phyloP scores from a whole-genome alignment of 2,329 filamentous ascomycete species.

The Aaosphaeria pasadenensis region DNA sequence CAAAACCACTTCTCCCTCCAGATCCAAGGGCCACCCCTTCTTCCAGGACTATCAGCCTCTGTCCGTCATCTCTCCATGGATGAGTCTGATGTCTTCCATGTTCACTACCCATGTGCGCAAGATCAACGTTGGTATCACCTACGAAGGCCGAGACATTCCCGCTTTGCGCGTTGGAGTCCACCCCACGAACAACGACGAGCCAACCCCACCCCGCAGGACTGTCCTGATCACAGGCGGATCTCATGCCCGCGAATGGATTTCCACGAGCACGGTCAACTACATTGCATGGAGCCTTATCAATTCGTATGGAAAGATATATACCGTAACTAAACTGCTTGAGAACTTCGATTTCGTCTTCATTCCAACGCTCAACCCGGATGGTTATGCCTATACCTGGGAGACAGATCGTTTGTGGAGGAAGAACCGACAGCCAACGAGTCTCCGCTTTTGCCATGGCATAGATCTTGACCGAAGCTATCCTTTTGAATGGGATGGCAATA shows the following conservation, averaged over 20 bases:
- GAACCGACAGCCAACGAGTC: constrained; percentile 77
- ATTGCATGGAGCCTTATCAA: constrained; percentile 86
- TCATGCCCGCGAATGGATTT: constrained; percentile 97
- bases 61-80: constrained; percentile 83
- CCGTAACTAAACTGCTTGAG: constrained; percentile 73
- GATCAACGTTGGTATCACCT: constrained; percentile 77
- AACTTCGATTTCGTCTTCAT: constrained; percentile 86
- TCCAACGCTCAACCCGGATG: constrained; percentile 88
- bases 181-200: constrained; percentile 48
- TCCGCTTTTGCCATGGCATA: constrained; percentile 80
- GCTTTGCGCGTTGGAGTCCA: constrained; percentile 72
- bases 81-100: constrained; percentile 84
- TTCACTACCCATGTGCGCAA: constrained; percentile 77
- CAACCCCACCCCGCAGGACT: constrained; percentile 61
- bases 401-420: constrained; percentile 93
- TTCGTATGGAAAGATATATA: constrained; percentile 68
- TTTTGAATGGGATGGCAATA: constrained; percentile 75
- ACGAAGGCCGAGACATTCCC: constrained; percentile 81
- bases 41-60: constrained; percentile 91
- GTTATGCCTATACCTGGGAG: constrained; percentile 91
- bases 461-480: constrained; percentile 87
- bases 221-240: constrained; percentile 79
- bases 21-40: constrained; percentile 63
- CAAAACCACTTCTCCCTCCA: constrained; percentile 24
- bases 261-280: constrained; percentile 86